Evolutionary conservation across 1,284 basidiomycete species (phyloP).

Genomic region (Lentinus polychrous): DNA sequence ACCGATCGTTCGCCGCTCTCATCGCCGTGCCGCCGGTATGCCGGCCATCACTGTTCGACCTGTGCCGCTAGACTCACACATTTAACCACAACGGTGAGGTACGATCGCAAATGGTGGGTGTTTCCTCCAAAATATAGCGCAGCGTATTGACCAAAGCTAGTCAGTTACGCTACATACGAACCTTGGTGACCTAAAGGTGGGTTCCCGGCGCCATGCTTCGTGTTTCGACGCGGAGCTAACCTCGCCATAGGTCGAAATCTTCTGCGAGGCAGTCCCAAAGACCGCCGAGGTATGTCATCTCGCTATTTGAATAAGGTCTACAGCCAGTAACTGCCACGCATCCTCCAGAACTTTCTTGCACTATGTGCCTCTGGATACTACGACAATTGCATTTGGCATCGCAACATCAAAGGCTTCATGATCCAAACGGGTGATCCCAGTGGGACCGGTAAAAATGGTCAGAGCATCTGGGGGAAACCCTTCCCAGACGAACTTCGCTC

Average conservation of each 20-base stretch:
- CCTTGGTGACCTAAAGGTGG: conserved; percentile 91
- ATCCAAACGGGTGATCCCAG: conserved; percentile 86
- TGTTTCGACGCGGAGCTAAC: conserved; percentile 1
- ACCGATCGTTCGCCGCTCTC: background rate
- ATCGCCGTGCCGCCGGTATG: background rate
- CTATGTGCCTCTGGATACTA: conserved; percentile 89
- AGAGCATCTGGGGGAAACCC: conserved; percentile 82
- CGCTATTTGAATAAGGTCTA: conserved; percentile 5
- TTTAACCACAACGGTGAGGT: background rate
- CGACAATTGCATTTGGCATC: conserved; percentile 84
- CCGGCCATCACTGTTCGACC: background rate
- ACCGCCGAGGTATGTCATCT: conserved; percentile 71
- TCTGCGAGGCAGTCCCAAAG: conserved; percentile 94
- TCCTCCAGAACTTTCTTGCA: conserved; percentile 83
- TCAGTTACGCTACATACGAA: conserved; percentile 94
- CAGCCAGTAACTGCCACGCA: background rate
- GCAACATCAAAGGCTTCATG: conserved; percentile 96
- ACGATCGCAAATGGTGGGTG: conserved; percentile 10
- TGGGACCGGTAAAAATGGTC: conserved; percentile 76
- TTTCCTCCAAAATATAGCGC: background rate
- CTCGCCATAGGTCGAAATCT: conserved; percentile 77
- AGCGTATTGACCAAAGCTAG: conserved; percentile 31
- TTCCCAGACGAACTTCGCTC: conserved; percentile 88
- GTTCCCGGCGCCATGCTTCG: conserved; percentile 10
- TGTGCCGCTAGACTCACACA: background rate